Evolutionary conservation across 805 yeast genomes (phyloP), one percentile per base, ranked within the genome.

Genomic region (Zygosaccharomyces siamensis): DNA sequence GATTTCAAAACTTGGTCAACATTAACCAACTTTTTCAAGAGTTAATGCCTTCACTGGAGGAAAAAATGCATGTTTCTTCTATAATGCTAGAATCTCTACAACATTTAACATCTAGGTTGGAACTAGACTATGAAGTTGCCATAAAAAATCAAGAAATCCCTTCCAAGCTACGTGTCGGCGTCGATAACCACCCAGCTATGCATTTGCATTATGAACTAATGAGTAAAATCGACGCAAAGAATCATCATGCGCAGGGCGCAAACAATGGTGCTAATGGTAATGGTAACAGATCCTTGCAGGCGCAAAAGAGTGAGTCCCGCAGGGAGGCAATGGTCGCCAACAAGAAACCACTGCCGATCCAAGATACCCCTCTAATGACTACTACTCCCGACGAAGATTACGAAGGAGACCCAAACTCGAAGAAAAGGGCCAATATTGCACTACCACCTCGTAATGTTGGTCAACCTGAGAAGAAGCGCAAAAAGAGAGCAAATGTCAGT

Each of bases 21-120:
- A 72, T 79, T 27, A 72, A 76, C 28, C 56, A 57, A 12, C 55
- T 73, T 30, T 71, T 80, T 16, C 72, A 74, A 53, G 96, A 87
- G 49, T 74, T 92, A 48, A 81, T 92, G 72, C 97, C 98, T 0
- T 87, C 96, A 52, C 69, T 92, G 47, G 98, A 92, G 64, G 97
- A 93, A 65, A 93, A 93, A 68, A 89, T 93, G 95, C 97, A 92
- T 66, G 97, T 93, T 37, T 92, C 97, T 4, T 84, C 92, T 1
- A 83, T 88, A 35, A 97, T 97, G 20, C 77, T 87, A 27, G 97
- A 90, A 58, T 76, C 83, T 10, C 76, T 89, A 40, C 70, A 75
- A 27, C 80, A 83, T 50, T 86, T 88, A 60, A 69, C 88, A 47
- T 76, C 74, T 45, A 74, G 97, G 45, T 75, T 93, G 54, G 86